These are phyloP conservation scores for Xylaria curta DNA, from an alignment of 495 filamentous ascomycete species.

Conservation along the genomic window DNA sequence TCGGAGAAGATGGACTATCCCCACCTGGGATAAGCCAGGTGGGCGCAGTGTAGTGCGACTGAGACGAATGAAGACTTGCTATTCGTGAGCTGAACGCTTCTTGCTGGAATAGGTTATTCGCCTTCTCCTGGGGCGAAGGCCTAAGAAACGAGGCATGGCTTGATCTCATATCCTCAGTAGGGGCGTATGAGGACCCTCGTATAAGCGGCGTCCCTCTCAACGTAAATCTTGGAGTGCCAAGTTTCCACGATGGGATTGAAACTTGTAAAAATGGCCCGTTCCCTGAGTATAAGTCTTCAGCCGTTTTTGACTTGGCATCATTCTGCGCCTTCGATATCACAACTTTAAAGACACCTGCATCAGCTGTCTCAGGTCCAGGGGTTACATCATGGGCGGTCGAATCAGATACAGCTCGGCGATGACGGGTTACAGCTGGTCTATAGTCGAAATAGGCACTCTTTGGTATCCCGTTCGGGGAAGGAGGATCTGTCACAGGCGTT, in stretches of 20 bases:
- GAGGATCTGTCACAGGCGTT: slow-evolving; percentile 39
- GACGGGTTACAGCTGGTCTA: slow-evolving; percentile 37
- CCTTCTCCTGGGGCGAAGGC: slow-evolving; percentile 32
- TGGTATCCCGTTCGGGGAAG: slow-evolving; percentile 38
- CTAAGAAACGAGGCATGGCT: slow-evolving; percentile 52
- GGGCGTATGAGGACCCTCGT: slow-evolving; percentile 72
- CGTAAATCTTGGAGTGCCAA: slow-evolving; percentile 85
- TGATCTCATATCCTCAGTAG: slow-evolving; percentile 56
- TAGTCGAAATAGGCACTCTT: slow-evolving; percentile 41
- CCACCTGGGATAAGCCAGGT: slow-evolving; percentile 34
- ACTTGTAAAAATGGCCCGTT: slow-evolving; percentile 70
- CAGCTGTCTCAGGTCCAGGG: slow-evolving; percentile 56
- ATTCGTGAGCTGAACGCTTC: slow-evolving; percentile 40
- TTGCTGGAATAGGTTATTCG: slow-evolving; percentile 32
- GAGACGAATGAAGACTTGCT: slow-evolving; percentile 38
- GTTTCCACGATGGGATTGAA: slow-evolving; percentile 83
- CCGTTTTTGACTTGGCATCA: slow-evolving; percentile 65
- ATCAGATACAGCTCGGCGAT: slow-evolving; percentile 57
- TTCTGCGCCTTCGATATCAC: slow-evolving; percentile 79
- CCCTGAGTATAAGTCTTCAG: slow-evolving; percentile 58
- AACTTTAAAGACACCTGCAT: slow-evolving; percentile 76
- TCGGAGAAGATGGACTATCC: slow-evolving; percentile 35
- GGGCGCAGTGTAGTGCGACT: slow-evolving; percentile 36
- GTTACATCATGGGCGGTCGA: slow-evolving; percentile 54
- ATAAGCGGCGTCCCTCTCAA: slow-evolving; percentile 78